Base-by-base conservation (phyloP, 495 filamentous ascomycete genomes). In the Annulohypoxylon nitens region DNA sequence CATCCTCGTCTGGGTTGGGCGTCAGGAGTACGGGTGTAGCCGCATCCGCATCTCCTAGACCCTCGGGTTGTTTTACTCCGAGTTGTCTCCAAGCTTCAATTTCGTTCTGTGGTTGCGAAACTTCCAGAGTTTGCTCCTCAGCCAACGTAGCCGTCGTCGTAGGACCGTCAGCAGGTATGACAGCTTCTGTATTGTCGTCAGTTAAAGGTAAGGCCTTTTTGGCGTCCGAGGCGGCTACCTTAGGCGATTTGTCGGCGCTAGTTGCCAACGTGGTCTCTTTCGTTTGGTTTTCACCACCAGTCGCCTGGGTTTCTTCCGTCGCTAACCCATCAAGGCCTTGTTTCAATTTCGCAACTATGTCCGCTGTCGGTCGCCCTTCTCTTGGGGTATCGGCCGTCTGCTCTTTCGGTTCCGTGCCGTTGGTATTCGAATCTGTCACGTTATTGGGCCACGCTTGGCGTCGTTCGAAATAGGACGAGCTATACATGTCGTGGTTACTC, bases 401-500 rank as follows among this genome's bases (percentile, higher is more conserved):
- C 48, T 78, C 71, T 55, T 50, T 64, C 30, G 57, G 55, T 25
- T 53, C 74, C 7, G 45, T 51, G 34, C 69, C 77, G 12, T 48
- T 18, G 39, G 57, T 34, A 69, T 61, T 37, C 48, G 66, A 50
- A 26, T 69, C 64, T 26, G 68, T 39, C 4, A 75, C 45, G 45
- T 79, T 76, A 61, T 78, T 78, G 18, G 71, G 61, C 66, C 77
- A 81, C 9, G 59, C 69, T 11, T 66, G 73, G 50, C 59, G 65
- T 26, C 43, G 47, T 25, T 68, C 64, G 34, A 47, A 61, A 39
- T 71, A 75, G 3, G 74, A 63, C 18, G 76, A 68, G 18, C 66
- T 66, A 66, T 74, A 77, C 34, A 70, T 74, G 53, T 69, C 79
- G 47, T 79, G 72, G 70, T 85, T 78, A 41, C 80, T 80, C 53